These are phyloP conservation scores for Scheffersomyces spartinae DNA, from an alignment of 805 yeast species.

Conservation along the genomic window DNA sequence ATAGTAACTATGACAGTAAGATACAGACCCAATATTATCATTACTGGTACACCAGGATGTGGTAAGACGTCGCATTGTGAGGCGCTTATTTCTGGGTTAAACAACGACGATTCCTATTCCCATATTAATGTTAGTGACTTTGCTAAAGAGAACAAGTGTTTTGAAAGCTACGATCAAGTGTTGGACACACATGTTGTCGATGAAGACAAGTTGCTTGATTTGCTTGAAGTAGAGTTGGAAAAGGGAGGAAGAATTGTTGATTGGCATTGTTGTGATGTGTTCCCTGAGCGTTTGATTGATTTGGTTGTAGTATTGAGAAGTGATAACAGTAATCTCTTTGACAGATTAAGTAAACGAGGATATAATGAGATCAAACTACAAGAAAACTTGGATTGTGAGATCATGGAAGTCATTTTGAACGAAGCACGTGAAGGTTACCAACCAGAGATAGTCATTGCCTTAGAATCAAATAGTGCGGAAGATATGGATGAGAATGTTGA, in stretches of 20 bases:
- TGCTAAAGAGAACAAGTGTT: constrained; percentile 66
- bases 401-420: constrained; percentile 81
- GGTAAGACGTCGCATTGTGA: constrained; percentile 77
- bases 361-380: constrained; percentile 74
- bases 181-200: constrained; percentile 84
- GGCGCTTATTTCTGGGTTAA: constrained; percentile 38
- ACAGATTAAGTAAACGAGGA: constrained; percentile 63
- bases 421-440: constrained; percentile 82
- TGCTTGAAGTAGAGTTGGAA: constrained; percentile 63
- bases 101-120: constrained; percentile 32
- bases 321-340: constrained; percentile 59
- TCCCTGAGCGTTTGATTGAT: constrained; percentile 88
- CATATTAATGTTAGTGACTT: constrained; percentile 66
- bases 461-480: constrained; percentile 60
- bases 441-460: constrained; percentile 71
- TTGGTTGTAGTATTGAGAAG: constrained; percentile 82
- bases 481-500: constrained; percentile 77
- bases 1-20: constrained; percentile 17
- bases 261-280: constrained; percentile 96
- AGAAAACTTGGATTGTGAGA: constrained; percentile 93
- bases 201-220: constrained; percentile 80
- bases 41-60: constrained; percentile 95
- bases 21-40: constrained; percentile 59
- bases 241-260: constrained; percentile 87
- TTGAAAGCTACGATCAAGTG: constrained; percentile 76